phyloP scores from a whole-genome alignment of 371 early-diverging fungal genomes.

The Encephalitozoon hellem region DNA sequence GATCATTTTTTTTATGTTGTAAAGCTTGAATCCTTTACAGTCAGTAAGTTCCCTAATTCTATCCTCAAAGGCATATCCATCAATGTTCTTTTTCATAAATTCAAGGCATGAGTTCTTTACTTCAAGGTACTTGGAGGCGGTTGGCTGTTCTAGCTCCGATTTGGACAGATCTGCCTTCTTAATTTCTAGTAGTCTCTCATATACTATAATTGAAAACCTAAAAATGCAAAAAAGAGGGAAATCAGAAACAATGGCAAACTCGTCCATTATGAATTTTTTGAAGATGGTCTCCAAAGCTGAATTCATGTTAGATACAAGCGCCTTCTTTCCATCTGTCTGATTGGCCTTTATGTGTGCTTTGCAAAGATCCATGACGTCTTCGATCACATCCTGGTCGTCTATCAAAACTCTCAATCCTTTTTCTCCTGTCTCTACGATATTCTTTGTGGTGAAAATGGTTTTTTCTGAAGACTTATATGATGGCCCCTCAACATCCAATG shows the following conservation, averaged over 20 bases:
- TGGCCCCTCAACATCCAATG: constrained; percentile 82
- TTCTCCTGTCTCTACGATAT: constrained; percentile 74
- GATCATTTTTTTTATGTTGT: constrained; percentile 55
- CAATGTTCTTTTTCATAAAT: constrained; percentile 70
- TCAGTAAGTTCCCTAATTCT: constrained; percentile 66
- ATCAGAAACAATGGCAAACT: constrained; percentile 65
- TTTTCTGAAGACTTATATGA: constrained; percentile 77
- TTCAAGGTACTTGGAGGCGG: constrained; percentile 24
- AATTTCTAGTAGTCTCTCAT: constrained; percentile 69
- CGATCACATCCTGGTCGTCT: constrained; percentile 54
- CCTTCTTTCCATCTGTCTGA: constrained; percentile 16
- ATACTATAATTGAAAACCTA: constrained; percentile 72
- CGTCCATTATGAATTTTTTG: not conserved
- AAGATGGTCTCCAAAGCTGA: constrained; percentile 7
- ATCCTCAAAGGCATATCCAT: constrained; percentile 77
- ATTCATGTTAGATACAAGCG: constrained; percentile 10
- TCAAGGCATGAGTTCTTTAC: constrained; percentile 68
- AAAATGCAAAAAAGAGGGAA: constrained; percentile 73
- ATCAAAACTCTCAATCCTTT: constrained; percentile 62
- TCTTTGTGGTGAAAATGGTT: constrained; percentile 68
- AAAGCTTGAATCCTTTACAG: constrained; percentile 53
- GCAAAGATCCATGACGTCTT: constrained; percentile 31
- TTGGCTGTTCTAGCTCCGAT: not conserved
- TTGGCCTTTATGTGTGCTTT: constrained; percentile 10
- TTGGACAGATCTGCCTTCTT: constrained; percentile 65